Conservation (phyloP, 164 flowering plant species). For the Hamamelis virginiana region DNA sequence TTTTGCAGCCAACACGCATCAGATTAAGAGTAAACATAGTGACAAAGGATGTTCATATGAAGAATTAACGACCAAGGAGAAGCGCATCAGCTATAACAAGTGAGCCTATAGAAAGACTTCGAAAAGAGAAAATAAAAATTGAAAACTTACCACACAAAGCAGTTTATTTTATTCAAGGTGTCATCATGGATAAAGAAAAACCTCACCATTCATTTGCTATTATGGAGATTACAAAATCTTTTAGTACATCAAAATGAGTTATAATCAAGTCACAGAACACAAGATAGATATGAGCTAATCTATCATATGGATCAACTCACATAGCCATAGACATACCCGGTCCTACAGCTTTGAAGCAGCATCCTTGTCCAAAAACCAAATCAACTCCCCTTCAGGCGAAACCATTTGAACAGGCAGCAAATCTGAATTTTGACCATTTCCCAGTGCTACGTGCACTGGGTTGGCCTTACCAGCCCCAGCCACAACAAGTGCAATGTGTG, state of each 20-base stretch:
- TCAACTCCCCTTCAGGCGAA: constrained; percentile 53
- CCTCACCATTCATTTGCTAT: not conserved
- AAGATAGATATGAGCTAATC: not conserved
- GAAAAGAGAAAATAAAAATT: too few relatives aligned
- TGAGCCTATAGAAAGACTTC: too few relatives aligned
- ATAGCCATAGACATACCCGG: not conserved
- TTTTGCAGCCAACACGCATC: too few relatives aligned
- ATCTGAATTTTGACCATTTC: constrained; percentile 29
- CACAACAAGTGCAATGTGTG: constrained; percentile 59
- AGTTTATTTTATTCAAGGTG: not conserved
- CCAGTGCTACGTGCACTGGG: constrained; percentile 45
- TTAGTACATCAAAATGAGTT: not conserved
- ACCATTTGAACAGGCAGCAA: constrained; percentile 58
- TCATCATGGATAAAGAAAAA: not conserved
- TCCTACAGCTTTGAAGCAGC: constrained; percentile 60
- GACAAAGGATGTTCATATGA: too few relatives aligned
- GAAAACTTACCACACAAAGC: too few relatives aligned
- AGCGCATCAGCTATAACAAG: too few relatives aligned
- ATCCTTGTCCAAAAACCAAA: constrained; percentile 72
- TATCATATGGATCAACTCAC: constrained; percentile 5
- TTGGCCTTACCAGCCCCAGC: constrained; percentile 55
- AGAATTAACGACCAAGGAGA: too few relatives aligned
- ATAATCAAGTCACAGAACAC: not conserved
- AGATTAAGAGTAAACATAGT: too few relatives aligned
- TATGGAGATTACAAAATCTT: not conserved